Conservation (phyloP, 192 early-diverging fungal species). For the Podila minutissima region DNA sequence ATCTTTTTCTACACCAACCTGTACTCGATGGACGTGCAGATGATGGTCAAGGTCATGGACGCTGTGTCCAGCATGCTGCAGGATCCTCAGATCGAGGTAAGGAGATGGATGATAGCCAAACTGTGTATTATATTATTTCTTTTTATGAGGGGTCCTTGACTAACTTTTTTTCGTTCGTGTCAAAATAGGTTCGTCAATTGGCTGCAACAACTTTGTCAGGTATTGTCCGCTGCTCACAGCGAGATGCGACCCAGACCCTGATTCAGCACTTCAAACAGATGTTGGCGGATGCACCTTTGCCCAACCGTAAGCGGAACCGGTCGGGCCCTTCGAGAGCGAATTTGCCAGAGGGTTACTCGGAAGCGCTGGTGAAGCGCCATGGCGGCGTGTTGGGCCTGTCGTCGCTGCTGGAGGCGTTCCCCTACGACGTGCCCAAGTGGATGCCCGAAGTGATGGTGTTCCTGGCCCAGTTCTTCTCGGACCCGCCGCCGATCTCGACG, state of each 20-base stretch:
- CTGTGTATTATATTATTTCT: too few relatives aligned
- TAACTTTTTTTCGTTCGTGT: not conserved
- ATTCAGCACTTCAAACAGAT: constrained; percentile 55
- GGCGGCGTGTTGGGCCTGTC: constrained; percentile 92
- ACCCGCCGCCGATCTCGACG: constrained; percentile 84
- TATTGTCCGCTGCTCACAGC: constrained; percentile 78
- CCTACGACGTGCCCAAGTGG: constrained; percentile 94
- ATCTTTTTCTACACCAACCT: constrained; percentile 89
- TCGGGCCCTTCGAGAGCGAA: constrained; percentile 25
- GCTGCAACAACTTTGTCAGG: constrained; percentile 81
- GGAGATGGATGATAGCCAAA: not conserved
- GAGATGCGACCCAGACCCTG: constrained; percentile 67
- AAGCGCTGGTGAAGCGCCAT: constrained; percentile 78
- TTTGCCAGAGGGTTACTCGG: constrained; percentile 57
- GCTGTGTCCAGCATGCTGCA: constrained; percentile 73
- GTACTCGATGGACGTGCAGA: constrained; percentile 68
- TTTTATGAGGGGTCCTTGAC: not conserved
- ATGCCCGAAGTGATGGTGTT: constrained; percentile 86
- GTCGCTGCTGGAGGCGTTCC: constrained; percentile 88
- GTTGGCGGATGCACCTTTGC: constrained; percentile 52
- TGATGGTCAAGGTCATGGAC: constrained; percentile 71
- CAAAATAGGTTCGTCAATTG: constrained; percentile 71
- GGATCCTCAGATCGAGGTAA: constrained; percentile 91
- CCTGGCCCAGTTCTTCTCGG: constrained; percentile 81
- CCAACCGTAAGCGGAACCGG: constrained; percentile 52